A percentile compares a stretch with the other conserved stretches of the same genome.
phyloP scores from a whole-genome alignment of 2,329 filamentous ascomycete species.

The Microdochium paspali region DNA sequence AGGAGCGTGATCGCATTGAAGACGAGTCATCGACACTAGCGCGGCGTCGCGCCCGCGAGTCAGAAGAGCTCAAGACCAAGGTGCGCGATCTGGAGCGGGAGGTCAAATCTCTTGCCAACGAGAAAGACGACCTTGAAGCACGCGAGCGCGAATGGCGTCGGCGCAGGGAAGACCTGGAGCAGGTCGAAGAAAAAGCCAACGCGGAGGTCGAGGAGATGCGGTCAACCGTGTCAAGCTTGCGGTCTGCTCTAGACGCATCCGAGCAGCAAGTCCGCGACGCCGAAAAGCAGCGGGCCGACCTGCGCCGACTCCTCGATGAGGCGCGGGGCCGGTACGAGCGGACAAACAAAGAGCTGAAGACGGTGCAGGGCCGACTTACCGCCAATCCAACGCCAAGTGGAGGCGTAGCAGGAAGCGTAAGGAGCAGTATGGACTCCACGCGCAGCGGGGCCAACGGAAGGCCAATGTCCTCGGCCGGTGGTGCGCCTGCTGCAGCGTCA shows the following conservation, averaged over 20 bases:
- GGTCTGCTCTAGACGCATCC: conserved; percentile 74
- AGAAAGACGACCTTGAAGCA: conserved; percentile 69
- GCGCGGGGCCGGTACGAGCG: conserved; percentile 70
- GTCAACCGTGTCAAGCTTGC: conserved; percentile 66
- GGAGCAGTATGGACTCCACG: conserved; percentile 35
- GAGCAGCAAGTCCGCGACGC: conserved; percentile 77
- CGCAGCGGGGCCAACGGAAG: conserved; percentile 28
- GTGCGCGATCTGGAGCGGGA: conserved; percentile 75
- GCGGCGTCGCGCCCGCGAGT: conserved; percentile 68
- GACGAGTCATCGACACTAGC: conserved; percentile 77
- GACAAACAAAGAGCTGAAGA: conserved; percentile 57
- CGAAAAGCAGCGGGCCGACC: conserved; percentile 71
- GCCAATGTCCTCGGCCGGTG: conserved; percentile 9
- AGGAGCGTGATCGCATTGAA: conserved; percentile 87
- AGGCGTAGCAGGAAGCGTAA: conserved; percentile 22
- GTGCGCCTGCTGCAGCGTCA: conserved; percentile 14
- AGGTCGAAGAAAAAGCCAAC: conserved; percentile 54
- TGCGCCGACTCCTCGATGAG: conserved; percentile 71
- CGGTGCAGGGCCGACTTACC: conserved; percentile 35
- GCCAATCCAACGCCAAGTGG: conserved; percentile 9
- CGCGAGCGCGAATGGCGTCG: conserved; percentile 66
- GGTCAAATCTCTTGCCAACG: conserved; percentile 58
- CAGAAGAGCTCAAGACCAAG: conserved; percentile 74
- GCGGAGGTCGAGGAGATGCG: conserved; percentile 70
- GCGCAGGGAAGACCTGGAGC: conserved; percentile 68